Percentiles rank a stretch among this genome's conserved stretches.
Evolutionary conservation across 192 early-diverging fungal species (phyloP).

Genomic region (Thamnidium elegans): DNA sequence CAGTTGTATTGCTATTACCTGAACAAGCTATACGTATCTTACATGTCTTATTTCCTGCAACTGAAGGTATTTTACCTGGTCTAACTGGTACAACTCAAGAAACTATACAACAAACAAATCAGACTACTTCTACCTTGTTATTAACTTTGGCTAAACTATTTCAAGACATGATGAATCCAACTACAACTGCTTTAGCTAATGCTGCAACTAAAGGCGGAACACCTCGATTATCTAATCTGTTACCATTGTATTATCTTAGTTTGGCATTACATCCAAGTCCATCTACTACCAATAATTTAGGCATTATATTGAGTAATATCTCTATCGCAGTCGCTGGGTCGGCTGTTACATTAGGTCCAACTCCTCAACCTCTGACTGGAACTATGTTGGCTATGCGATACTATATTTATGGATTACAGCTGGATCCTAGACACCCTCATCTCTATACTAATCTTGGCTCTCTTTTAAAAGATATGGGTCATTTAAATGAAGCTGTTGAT

Average conservation of each 20-base stretch:
- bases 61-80: slow-evolving; percentile 67
- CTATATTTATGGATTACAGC: slow-evolving; percentile 81
- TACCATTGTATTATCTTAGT: slow-evolving; percentile 83
- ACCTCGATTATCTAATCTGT: slow-evolving; percentile 59
- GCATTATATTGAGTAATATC: slow-evolving; percentile 74
- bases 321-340: slow-evolving; percentile 50
- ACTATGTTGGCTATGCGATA: slow-evolving; percentile 79
- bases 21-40: slow-evolving; percentile 59
- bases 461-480: slow-evolving; percentile 85
- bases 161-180: slow-evolving; percentile 67
- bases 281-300: slow-evolving; percentile 89
- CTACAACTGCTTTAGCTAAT: slow-evolving; percentile 38
- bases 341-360: slow-evolving; percentile 6
- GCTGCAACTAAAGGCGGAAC: slow-evolving; percentile 42
- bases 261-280: slow-evolving; percentile 77
- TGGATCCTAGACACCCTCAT: slow-evolving; percentile 84
- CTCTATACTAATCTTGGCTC: slow-evolving; percentile 94
- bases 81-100: slow-evolving; percentile 29
- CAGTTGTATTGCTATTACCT: slow-evolving; percentile 60
- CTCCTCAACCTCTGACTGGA: slow-evolving; percentile 52
- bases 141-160: slow-evolving; percentile 86
- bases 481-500: slow-evolving; percentile 74
- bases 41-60: slow-evolving; percentile 55
- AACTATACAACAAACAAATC: slow-evolving; percentile 48
- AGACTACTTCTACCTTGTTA: slow-evolving; percentile 69